phyloP scores from a whole-genome alignment of 768 basidiomycete genomes.

The Suillus paluster region DNA sequence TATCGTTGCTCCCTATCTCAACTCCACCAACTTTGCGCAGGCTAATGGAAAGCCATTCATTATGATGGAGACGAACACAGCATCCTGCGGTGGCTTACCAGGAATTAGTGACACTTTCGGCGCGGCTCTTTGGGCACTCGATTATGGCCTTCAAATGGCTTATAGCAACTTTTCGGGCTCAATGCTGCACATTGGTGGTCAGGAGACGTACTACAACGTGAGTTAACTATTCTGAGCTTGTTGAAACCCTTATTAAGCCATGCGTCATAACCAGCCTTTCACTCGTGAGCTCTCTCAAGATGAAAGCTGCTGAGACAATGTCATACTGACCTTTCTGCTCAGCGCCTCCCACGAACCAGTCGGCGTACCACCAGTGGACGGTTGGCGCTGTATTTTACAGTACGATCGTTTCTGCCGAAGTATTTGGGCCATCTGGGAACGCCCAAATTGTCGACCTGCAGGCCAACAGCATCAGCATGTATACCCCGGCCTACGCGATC shows the following conservation, averaged over 20 bases:
- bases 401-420: conserved; percentile 42
- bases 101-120: conserved; percentile 56
- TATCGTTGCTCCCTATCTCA: conserved; percentile 43
- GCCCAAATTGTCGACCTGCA: conserved; percentile 43
- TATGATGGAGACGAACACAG: conserved; percentile 60
- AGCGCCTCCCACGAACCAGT: conserved; percentile 49
- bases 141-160: conserved; percentile 55
- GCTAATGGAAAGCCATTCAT: conserved; percentile 43
- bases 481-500: conserved; percentile 56
- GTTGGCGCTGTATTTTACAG: conserved; percentile 46
- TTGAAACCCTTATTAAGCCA: neutral
- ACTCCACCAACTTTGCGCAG: conserved; percentile 37
- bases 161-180: conserved; percentile 50
- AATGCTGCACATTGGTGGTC: conserved; percentile 52
- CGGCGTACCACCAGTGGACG: conserved; percentile 41
- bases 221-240: conserved; percentile 24
- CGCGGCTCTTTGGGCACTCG: conserved; percentile 54
- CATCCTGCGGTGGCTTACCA: conserved; percentile 58
- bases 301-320: neutral
- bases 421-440: conserved; percentile 38
- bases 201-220: conserved; percentile 57
- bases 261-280: conserved; percentile 42
- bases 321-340: neutral
- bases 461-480: conserved; percentile 28
- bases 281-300: conserved; percentile 38